Conservation (phyloP, 768 basidiomycete genomes). For the Clavaria fumosa region DNA sequence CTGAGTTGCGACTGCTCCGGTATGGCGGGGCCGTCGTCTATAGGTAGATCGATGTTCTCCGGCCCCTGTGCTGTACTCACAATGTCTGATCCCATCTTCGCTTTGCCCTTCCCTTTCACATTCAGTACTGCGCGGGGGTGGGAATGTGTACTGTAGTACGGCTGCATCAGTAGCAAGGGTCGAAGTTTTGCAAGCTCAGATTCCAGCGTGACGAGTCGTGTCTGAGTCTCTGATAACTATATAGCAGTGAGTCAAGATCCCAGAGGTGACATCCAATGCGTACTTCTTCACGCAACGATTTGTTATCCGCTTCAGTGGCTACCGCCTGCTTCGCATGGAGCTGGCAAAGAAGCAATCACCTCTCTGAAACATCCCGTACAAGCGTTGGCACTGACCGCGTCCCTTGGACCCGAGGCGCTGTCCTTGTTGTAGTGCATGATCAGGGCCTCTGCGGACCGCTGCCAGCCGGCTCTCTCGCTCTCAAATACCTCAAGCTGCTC, state of each 20-base stretch:
- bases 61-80: too few species aligned
- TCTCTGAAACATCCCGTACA: slow-evolving; percentile 5
- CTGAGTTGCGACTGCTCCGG: too few species aligned
- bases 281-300: slow-evolving; percentile 45
- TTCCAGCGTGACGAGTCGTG: slow-evolving; percentile 40
- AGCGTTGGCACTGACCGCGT: slow-evolving; percentile 31
- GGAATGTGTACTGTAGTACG: slow-evolving; percentile 19
- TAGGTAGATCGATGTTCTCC: neutral
- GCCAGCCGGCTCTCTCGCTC: slow-evolving; percentile 50
- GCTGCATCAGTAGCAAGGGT: slow-evolving; percentile 55
- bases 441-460: slow-evolving; percentile 51
- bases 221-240: slow-evolving; percentile 45
- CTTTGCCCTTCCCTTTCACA: neutral
- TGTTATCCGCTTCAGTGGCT: slow-evolving; percentile 59
- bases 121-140: neutral
- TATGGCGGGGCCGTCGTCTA: slow-evolving; percentile 3
- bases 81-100: neutral
- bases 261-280: slow-evolving; percentile 7
- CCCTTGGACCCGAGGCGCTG: slow-evolving; percentile 18
- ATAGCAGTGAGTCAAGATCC: neutral
- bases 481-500: slow-evolving; percentile 49
- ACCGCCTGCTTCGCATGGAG: neutral
- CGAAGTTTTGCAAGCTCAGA: slow-evolving; percentile 47
- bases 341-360: slow-evolving; percentile 4
- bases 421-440: slow-evolving; percentile 32